Base-by-base conservation (phyloP, 495 filamentous ascomycete genomes). In the Aspergillus steynii region DNA sequence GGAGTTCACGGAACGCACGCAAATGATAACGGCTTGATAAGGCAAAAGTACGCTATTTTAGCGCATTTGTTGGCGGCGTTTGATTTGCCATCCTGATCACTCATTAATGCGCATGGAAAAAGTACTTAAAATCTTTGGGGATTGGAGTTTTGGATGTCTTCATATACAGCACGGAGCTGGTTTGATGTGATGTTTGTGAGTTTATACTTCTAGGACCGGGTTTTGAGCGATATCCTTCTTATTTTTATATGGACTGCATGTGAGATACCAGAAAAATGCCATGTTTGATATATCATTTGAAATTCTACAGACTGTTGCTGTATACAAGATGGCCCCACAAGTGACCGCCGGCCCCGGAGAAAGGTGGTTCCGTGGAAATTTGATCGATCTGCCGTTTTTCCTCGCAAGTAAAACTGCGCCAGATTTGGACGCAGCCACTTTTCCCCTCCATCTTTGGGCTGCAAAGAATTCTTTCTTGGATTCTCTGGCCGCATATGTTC, bases 1-100 rank as follows among this genome's bases (percentile, higher is more conserved):
- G 73, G 93, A 97, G 71, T 78, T 77, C 37, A 77, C 80, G 57
- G 90, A 93, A 69, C 77, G 87, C 31, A 62, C 52, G 32, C 62
- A 72, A 49, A 74, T 76, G 59, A 63, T 65, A 4, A 32, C 15
- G 15, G 64, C 60, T 5, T 28, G 48, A 29, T 65, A 53, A 61
- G 45, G 7, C 8, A 8, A 15, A 14, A 15, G 56, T 5, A n/a
- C 27, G n/a, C 26, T 29, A 26, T 48, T 8, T 47, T 42, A 42
- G 37, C 37, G 1, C 8, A 7, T 42, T 42, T 4, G 12, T 14
- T 34, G 31, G 31, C 31, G 5, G 6, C 31, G 31, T 34, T 34
- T 34, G 31, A 34, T 34, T 34, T 7, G 5, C 9, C 9, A 5
- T 34, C 31, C 31, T 34, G 9, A 34, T 12, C 12, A 42, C 37